These are phyloP conservation scores for Quercus engelmannii DNA, from an alignment of 306 rosid genomes.

Conservation along the genomic window DNA sequence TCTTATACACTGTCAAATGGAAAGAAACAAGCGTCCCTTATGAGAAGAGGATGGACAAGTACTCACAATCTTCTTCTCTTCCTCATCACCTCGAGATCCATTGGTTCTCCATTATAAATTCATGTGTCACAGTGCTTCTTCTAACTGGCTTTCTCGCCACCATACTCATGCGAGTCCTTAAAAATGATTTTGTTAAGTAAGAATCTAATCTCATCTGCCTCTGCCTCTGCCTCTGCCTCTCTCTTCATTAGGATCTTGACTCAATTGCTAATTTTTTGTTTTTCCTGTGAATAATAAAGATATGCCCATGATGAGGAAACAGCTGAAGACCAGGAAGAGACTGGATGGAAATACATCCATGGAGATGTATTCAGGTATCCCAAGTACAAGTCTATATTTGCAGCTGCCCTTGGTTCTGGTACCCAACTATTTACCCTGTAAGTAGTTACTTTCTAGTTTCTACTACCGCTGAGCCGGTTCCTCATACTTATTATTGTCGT, in stretches of 20 bases:
- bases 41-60: constrained; percentile 86
- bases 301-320: constrained; percentile 56
- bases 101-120: constrained; percentile 88
- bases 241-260: not conserved
- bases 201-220: constrained; percentile 6
- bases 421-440: constrained; percentile 54
- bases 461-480: not conserved
- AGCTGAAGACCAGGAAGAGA: constrained; percentile 53
- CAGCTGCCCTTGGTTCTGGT: constrained; percentile 53
- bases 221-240: no score
- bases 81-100: constrained; percentile 90
- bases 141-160: constrained; percentile 84
- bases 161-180: constrained; percentile 79
- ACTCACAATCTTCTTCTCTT: constrained; percentile 60
- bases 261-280: not conserved
- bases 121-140: constrained; percentile 82
- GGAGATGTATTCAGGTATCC: constrained; percentile 56
- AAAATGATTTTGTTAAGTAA: constrained; percentile 94
- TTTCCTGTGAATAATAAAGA: constrained; percentile 18
- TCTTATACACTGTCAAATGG: constrained; percentile 74
- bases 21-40: constrained; percentile 67
- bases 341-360: constrained; percentile 59
- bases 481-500: not conserved
- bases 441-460: constrained; percentile 26
- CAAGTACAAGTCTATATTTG: constrained; percentile 35